Evolutionary conservation across 495 filamentous ascomycete species (phyloP).

Genomic region (Neurospora sp.): DNA sequence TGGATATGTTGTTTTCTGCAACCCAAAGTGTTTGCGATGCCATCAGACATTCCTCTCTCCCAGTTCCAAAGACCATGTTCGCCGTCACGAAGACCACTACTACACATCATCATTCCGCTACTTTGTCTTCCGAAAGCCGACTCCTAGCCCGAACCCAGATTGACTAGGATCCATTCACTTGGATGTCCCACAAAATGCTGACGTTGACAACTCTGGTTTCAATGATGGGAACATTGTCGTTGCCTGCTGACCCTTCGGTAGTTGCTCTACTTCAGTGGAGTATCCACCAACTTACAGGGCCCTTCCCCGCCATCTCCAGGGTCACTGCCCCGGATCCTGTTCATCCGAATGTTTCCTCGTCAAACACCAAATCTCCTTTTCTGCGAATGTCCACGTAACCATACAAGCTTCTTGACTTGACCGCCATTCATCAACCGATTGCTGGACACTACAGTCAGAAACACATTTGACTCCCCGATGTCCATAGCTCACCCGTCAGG

Average conservation of each 20-base stretch:
- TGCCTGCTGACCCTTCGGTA: not conserved
- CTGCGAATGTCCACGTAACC: not conserved
- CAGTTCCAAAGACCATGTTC: not conserved
- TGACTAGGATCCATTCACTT: not conserved
- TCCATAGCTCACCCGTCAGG: too few relatives aligned
- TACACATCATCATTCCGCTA: not conserved
- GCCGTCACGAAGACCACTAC: too few relatives aligned
- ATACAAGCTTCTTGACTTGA: not conserved
- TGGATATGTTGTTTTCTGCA: not conserved
- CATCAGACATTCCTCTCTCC: not conserved
- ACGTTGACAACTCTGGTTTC: not conserved
- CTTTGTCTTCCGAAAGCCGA: not conserved
- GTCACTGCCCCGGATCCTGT: not conserved
- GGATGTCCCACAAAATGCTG: not conserved
- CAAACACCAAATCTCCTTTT: not conserved
- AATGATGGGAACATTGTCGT: not conserved
- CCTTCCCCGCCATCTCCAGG: not conserved
- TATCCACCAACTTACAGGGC: not conserved
- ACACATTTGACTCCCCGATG: too few relatives aligned
- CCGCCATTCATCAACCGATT: not conserved
- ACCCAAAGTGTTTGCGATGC: not conserved
- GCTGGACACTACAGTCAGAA: too few relatives aligned
- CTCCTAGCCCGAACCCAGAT: not conserved
- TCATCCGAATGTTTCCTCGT: not conserved
- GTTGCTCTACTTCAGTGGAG: not conserved